Evolutionary conservation across 352 stramenopile species (phyloP), one percentile per base, ranked within the genome.

Genomic region (Peronospora destructor): DNA sequence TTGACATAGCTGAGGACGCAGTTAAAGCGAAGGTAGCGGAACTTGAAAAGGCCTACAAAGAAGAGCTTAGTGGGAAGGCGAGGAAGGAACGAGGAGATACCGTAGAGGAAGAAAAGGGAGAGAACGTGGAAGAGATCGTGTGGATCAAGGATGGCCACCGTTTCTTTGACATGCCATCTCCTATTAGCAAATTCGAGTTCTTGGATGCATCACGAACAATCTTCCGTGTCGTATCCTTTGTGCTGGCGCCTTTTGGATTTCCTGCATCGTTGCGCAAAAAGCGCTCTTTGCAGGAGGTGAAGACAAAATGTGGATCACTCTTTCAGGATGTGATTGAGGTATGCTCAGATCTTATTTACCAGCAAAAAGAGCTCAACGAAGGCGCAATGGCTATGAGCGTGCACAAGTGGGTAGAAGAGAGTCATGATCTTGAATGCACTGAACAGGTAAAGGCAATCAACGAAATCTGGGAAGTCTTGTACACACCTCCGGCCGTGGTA

Each of bases 301-400:
- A 90, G 60, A 66, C 75, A 4, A 72, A 81, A 32, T 81, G 71
- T 35, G 80, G 76, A 6, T 79, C 76, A 29, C 69, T 93, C 2
- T 86, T 89, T 46, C 82, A 93, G 42, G 82, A 93, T 42, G 74
- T 88, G 29, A 84, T 93, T 44, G 82, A 93, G 41, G 80, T 91
- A 45, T 85, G 79, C 33, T 91, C 79, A 4, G 82, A 93, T 26
- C 50, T 93, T n/a, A 75, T 91, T n/a, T 93, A 93, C 50, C 64
- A 72, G 40, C 55, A 84, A 44, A 76, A 74, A 35, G 66, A 66
- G 16, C 43, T 93, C 11, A 85, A 76, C 37, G 82, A 93, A 76
- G 80, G 79, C 26, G 73, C 73, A 6, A 93, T 93, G 82, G 82
- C 82, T 14, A 88, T 91, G 76, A 93, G 82, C 33, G 79, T 90